Base-by-base conservation (phyloP, 495 filamentous ascomycete species). In the Lasiosphaeria miniovina region DNA sequence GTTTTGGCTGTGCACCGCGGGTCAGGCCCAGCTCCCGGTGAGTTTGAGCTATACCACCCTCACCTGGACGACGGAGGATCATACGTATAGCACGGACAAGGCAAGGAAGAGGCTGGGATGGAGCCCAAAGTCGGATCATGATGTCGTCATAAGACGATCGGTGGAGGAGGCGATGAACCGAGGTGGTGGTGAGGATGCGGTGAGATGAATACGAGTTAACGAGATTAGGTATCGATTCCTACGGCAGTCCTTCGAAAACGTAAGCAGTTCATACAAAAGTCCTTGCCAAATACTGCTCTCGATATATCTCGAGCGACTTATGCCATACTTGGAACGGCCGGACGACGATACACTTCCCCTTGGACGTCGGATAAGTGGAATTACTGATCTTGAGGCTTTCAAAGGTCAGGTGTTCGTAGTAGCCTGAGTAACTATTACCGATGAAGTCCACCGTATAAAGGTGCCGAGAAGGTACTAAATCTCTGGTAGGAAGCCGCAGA, bases 281-380 rank as follows among this genome's bases (percentile, higher is more conserved):
- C n/a, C 31, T 32, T 32, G 2, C 31, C 8, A 15, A 15, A 50
- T 11, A 50, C 12, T 50, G 48, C 48, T 50, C 48, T 50, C 48
- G 48, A 32, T 50, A 50, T 50, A 50, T 50, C 17, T 50, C 48
- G 48, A 50, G 48, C 48, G 48, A 50, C 31, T 50, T 50, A 17
- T 50, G 48, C 48, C 48, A 50, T 24, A 50, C 48, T 50, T 50
- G 48, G 48, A 50, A 50, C 48, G 48, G 48, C 48, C 48, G 48
- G 48, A 50, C 48, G 31, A 50, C n/a, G 48, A 50, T 50, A 17
- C 48, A 17, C 48, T 50, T 3, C 48, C 48, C 48, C 48, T 17
- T 50, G 48, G 48, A 24, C n/a, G 48, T 50, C 48, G 17, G 48
- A 17, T 17, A 50, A 17, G 48, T 50, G 48, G 48, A 17, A 17